Percentiles rank a stretch among this genome's conserved stretches.
Conservation (phyloP, 257 asterid genomes). For the Solanum lignicaule region DNA sequence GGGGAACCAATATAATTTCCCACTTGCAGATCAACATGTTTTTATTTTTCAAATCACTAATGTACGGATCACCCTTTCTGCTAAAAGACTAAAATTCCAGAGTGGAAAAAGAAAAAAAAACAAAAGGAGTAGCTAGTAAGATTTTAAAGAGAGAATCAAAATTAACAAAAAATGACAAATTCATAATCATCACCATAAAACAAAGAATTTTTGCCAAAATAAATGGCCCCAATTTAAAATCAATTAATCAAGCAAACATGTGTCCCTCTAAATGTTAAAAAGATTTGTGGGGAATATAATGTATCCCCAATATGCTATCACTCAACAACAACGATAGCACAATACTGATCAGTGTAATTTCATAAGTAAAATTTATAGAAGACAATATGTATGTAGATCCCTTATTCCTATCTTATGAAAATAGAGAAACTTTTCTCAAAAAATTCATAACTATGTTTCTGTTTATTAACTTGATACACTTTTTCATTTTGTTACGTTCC, state of each 20-base stretch:
- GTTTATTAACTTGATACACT: not conserved
- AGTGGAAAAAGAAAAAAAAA: not conserved
- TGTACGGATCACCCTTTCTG: not conserved
- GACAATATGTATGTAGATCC: rapidly evolving
- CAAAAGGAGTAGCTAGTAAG: not conserved
- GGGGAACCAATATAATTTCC: not conserved
- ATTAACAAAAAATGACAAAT: not conserved
- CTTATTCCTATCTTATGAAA: not conserved
- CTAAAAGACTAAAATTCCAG: not conserved
- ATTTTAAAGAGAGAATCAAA: not conserved
- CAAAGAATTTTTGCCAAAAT: not conserved
- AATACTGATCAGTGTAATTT: not conserved
- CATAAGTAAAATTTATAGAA: not conserved
- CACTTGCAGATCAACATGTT: not conserved
- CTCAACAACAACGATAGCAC: not conserved
- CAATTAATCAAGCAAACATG: not conserved
- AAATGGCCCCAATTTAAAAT: not conserved
- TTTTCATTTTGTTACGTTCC: not conserved
- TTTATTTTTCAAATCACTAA: not conserved
- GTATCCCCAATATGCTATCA: not conserved
- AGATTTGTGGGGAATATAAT: not conserved
- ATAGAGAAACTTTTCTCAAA: not conserved
- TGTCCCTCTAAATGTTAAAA: conserved; percentile 2
- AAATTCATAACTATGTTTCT: not conserved
- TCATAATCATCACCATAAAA: not conserved